Evolutionary conservation across 192 early-diverging fungal genomes (phyloP), one percentile per base, ranked within the genome.

Genomic region (Diversispora epigaea): DNA sequence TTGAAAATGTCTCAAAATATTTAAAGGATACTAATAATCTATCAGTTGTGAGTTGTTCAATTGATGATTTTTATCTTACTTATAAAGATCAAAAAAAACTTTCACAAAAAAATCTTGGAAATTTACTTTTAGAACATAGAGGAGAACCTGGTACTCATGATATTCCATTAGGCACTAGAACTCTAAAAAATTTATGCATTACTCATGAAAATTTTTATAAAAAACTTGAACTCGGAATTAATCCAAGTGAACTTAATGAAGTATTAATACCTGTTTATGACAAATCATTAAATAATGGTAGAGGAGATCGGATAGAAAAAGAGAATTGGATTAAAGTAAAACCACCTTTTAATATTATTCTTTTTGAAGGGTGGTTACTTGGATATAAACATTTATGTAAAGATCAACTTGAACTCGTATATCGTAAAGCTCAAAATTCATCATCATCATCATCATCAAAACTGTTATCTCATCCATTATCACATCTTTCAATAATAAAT

Each of bases 91-190:
- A 95, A 75, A 61, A 71, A 7, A 52, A 78, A 3, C 74, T 92
- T 1, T 57, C 86, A 6, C n/a, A 68, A 7, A 47, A 22, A 4
- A 66, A 89, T 60, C 77, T 81, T 0, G 76, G 54, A 43, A 96
- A 97, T 77, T 87, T 88, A 40, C 81, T 98, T 15, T 84, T 95
- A 39, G 84, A 92, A 71, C 90, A 84, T 68, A 86, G 97, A 40
- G 97, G 97, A 8, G 89, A 93, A 64, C 91, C 96, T 4, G 96
- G 97, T 2, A 95, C 95, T 5, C 95, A 97, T 75, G 95, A 97
- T 78, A 43, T 95, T 6, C 55, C 66, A 15, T 82, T 98, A 4
- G 93, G 89, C 3, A 58, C 73, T 7, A 4, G 73, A 0, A 87
- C 87, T 0, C 80, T 96, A 25, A 54, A 77, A 14, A 71, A 77